phyloP scores from a whole-genome alignment of 2,329 filamentous ascomycete species.

The Ophiostoma tasmaniense region DNA sequence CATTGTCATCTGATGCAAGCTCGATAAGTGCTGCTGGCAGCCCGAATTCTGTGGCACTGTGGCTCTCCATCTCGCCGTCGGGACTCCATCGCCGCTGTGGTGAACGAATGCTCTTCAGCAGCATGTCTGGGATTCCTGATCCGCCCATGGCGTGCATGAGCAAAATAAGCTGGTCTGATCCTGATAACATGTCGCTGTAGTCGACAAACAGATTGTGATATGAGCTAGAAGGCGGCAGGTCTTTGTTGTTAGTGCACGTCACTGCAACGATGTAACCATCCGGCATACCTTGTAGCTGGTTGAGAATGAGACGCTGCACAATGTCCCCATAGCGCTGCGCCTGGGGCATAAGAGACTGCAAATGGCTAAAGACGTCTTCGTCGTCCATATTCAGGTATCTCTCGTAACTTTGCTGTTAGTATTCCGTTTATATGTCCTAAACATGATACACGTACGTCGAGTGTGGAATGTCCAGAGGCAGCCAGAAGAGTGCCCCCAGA shows the following conservation, averaged over 20 bases:
- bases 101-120: slow-evolving; percentile 22
- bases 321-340: slow-evolving; percentile 20
- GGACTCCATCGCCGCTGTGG: slow-evolving; percentile 24
- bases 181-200: slow-evolving; percentile 24
- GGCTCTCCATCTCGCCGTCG: slow-evolving; percentile 24
- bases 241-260: background rate
- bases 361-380: slow-evolving; percentile 26
- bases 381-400: slow-evolving; percentile 30
- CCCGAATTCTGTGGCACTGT: slow-evolving; percentile 22
- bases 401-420: slow-evolving; percentile 25
- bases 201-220: slow-evolving; percentile 23
- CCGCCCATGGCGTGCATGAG: slow-evolving; percentile 23
- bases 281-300: slow-evolving; percentile 9
- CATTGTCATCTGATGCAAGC: background rate
- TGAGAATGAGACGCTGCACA: slow-evolving; percentile 23
- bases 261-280: background rate
- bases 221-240: background rate
- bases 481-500: slow-evolving; percentile 28
- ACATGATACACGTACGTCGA: slow-evolving; percentile 25
- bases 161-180: slow-evolving; percentile 23
- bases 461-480: slow-evolving; percentile 27
- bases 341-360: slow-evolving; percentile 20
- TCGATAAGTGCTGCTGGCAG: slow-evolving; percentile 14
- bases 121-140: slow-evolving; percentile 20
- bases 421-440: background rate